phyloP scores from a whole-genome alignment of 116 monocot genomes.

The Papilionanthe hybrid region DNA sequence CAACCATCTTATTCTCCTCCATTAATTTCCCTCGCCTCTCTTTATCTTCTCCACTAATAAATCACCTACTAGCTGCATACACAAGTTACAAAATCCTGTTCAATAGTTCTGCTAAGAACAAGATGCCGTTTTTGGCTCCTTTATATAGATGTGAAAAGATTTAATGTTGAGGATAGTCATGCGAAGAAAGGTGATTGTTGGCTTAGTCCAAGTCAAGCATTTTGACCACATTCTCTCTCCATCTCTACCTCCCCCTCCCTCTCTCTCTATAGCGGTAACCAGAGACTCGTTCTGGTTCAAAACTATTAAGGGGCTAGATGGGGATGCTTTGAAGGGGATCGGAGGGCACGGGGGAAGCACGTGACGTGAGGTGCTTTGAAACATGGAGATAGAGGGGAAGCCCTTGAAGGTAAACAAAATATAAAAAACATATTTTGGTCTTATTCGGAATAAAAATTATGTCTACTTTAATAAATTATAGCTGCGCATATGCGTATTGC shows the following conservation, averaged over 20 bases:
- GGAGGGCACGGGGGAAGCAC: not conserved
- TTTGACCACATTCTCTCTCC: not conserved
- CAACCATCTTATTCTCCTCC: not conserved
- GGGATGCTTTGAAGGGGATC: not conserved
- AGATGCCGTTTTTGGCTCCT: not conserved
- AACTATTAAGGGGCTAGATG: not conserved
- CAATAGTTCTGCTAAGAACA: not conserved
- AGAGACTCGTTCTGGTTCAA: not conserved
- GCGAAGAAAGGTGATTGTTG: not conserved
- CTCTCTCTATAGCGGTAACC: not conserved
- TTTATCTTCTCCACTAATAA: constrained; percentile 1
- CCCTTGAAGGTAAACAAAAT: no score
- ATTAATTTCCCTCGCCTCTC: not conserved
- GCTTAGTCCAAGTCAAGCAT: constrained; percentile 9
- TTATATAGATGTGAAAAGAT: not conserved
- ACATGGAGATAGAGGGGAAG: not conserved
- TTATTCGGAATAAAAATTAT: no score
- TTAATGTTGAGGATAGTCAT: not conserved
- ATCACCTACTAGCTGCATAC: not conserved
- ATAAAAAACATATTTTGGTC: no score
- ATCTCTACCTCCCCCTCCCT: not conserved
- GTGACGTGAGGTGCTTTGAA: constrained; percentile 6
- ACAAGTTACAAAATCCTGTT: no score
- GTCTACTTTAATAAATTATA: no score
- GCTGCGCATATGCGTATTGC: no score